Base-by-base conservation (phyloP, 345 rosid species). In the Sapria himalayana region DNA sequence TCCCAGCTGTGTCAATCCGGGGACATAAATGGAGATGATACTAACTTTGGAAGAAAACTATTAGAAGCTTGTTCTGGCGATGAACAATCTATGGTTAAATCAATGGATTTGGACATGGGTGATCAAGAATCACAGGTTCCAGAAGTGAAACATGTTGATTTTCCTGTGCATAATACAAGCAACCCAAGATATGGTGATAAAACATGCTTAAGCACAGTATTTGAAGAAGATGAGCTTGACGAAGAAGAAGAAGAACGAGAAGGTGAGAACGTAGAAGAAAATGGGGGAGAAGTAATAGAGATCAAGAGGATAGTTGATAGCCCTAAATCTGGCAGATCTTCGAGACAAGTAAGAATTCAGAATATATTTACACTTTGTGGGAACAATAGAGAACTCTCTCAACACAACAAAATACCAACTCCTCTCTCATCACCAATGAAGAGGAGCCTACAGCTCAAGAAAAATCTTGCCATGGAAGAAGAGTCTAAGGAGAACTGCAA, bases 81-180 rank as follows among this genome's bases (percentile, higher is more conserved):
- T 35, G 92, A 72, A 32, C 81, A 72, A 12, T 81, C 78, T 49
- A 89, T 82, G 98, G 98, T 82, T 19, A 89, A 78, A 58, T 89
- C 98, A n/a, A 89, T 89, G 94, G 94, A 82, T 32, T 56, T 89
- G 48, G 98, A 82, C 67, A 81, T 64, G 85, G 70, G 91, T 40
- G 97, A 78, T 41, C 57, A 69, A 29, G 96, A 85, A 41, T 55
- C 68, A 9, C 42, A 50, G 34, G 31, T 48, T 21, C 72, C 61
- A 38, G 78, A 63, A 24, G 57, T 72, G 39, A 67, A 60, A 46
- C 55, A 35, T 19, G 53, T 56, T 20, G 56, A 47, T 14, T 39
- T 48, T 34, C 27, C 33, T 39, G 49, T 20, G 21, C 38, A 32
- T 37, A 54, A 52, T 25, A 15, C 15, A 23, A 41, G 40, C 16